Evolutionary conservation across 192 early-diverging fungal genomes (phyloP).

Genomic region (Mycoemilia scoparia): DNA sequence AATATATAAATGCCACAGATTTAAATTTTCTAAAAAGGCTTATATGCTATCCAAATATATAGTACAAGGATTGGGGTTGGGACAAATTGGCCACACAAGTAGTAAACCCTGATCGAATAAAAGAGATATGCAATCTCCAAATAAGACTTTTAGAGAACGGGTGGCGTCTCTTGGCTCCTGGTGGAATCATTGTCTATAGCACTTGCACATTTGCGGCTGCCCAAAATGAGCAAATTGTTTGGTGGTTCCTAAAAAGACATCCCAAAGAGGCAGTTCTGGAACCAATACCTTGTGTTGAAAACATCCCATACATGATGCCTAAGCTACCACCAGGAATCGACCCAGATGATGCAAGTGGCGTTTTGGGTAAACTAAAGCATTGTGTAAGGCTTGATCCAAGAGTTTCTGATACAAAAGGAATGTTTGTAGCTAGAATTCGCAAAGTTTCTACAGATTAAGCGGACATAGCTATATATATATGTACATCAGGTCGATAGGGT

Average conservation of each 20-base stretch:
- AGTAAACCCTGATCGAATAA: constrained; percentile 35
- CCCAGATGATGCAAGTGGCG: neutral
- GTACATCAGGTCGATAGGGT: too few relatives aligned
- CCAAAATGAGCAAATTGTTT: constrained; percentile 79
- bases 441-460: too few relatives aligned
- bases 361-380: constrained; percentile 8
- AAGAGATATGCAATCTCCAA: too few relatives aligned
- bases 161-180: constrained; percentile 48
- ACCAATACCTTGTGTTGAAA: constrained; percentile 1
- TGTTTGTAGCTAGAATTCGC: constrained; percentile 60
- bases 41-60: neutral
- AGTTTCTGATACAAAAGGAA: constrained; percentile 20
- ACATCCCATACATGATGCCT: too few relatives aligned
- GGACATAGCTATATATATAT: too few relatives aligned
- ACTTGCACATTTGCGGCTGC: constrained; percentile 53
- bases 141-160: constrained; percentile 53
- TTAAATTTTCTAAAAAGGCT: neutral
- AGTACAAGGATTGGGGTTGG: constrained; percentile 69
- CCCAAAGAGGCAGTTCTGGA: constrained; percentile 10
- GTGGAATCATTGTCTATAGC: constrained; percentile 76
- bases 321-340: neutral
- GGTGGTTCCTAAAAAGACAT: constrained; percentile 46
- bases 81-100: constrained; percentile 61
- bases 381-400: constrained; percentile 21
- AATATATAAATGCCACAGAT: too few relatives aligned